Conservation (phyloP, 768 basidiomycete genomes). For the Lentinula sp. region DNA sequence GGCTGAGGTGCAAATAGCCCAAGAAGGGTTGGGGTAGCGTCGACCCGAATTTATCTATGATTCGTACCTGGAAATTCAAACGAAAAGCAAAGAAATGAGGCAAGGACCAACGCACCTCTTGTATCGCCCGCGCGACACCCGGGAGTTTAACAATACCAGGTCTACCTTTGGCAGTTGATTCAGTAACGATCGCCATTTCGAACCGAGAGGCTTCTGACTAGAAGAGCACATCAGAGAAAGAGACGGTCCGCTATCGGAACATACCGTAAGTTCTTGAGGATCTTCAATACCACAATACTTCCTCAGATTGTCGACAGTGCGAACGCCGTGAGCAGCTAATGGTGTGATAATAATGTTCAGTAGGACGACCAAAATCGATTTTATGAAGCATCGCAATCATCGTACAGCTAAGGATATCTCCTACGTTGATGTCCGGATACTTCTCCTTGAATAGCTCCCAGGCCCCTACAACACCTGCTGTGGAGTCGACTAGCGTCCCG, state of each 20-base stretch:
- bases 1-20: conserved; percentile 88
- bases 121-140: conserved; percentile 57
- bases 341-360: not conserved
- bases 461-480: conserved; percentile 73
- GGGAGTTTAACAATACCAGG: conserved; percentile 67
- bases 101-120: conserved; percentile 33
- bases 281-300: conserved; percentile 67
- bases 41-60: conserved; percentile 30
- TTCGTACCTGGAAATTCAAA: not conserved
- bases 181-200: conserved; percentile 70
- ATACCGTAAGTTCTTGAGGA: conserved; percentile 64
- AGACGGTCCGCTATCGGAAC: not conserved
- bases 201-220: conserved; percentile 73
- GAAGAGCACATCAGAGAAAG: not conserved
- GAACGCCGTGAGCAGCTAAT: conserved; percentile 72
- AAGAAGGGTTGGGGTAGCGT: conserved; percentile 52
- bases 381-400: conserved; percentile 8
- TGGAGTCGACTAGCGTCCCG: conserved; percentile 79
- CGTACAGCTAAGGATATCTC: conserved; percentile 59
- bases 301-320: conserved; percentile 76
- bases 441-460: conserved; percentile 73
- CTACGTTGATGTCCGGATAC: conserved; percentile 62
- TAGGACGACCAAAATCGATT: not conserved
- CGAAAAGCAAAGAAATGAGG: not conserved
- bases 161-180: conserved; percentile 46